phyloP scores from a whole-genome alignment of 352 stramenopile species.

The Bremia lactucae region DNA sequence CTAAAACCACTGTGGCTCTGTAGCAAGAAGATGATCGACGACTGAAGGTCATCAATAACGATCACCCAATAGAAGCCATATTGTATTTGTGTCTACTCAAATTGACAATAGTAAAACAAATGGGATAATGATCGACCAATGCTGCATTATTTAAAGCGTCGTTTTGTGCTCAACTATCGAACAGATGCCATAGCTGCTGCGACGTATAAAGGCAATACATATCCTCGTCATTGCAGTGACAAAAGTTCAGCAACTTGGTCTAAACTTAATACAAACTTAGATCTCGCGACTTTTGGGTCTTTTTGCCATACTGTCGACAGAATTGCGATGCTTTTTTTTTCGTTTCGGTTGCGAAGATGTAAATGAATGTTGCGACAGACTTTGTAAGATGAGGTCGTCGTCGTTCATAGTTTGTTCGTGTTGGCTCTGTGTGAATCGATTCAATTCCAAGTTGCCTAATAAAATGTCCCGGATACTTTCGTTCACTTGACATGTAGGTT shows the following conservation, averaged over 20 bases:
- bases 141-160: too few relatives aligned
- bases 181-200: conserved; percentile 34
- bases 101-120: too few relatives aligned
- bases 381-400: conserved; percentile 70
- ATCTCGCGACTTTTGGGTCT: neutral
- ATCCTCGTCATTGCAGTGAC: conserved; percentile 15
- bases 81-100: too few relatives aligned
- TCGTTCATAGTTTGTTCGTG: conserved; percentile 26
- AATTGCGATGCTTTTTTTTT: conserved; percentile 15
- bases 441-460: conserved; percentile 29
- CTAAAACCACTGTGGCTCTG: too few relatives aligned
- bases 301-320: conserved; percentile 1
- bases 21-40: too few relatives aligned
- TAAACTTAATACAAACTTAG: conserved; percentile 4
- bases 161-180: conserved; percentile 26
- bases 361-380: conserved; percentile 56
- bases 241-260: conserved; percentile 3
- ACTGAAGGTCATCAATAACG: too few relatives aligned
- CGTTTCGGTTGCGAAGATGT: conserved; percentile 22
- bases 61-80: too few relatives aligned
- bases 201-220: conserved; percentile 27
- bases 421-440: conserved; percentile 42
- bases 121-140: too few relatives aligned
- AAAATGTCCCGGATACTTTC: conserved; percentile 39
- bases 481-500: conserved; percentile 17